Conservation (phyloP, 1,284 basidiomycete species). For the Schizophyllum commune region DNA sequence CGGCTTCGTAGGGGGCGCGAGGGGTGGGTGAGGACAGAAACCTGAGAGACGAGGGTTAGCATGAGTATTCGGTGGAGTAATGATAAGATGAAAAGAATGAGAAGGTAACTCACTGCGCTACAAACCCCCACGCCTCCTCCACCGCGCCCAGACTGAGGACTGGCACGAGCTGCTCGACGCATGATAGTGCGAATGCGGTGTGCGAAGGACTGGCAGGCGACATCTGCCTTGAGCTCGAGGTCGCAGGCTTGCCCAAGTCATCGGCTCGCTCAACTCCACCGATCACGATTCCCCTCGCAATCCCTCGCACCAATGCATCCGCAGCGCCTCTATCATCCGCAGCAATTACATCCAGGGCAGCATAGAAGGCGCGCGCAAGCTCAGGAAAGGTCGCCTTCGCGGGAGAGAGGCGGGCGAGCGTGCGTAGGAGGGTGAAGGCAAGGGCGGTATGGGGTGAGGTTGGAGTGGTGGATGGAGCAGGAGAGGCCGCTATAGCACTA, state of each 20-base stretch:
- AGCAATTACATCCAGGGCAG: constrained; percentile 62
- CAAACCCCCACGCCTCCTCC: constrained; percentile 45
- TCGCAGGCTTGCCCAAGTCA: background rate
- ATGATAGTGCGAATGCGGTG: constrained; percentile 52
- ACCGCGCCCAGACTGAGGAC: constrained; percentile 42
- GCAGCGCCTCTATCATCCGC: constrained; percentile 21
- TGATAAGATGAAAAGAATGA: constrained; percentile 4
- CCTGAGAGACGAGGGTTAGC: constrained; percentile 22
- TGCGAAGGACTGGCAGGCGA: background rate
- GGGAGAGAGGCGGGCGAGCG: constrained; percentile 58
- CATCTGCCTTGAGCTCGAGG: background rate
- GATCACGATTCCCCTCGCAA: background rate
- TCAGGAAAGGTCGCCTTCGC: constrained; percentile 52
- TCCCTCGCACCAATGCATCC: background rate
- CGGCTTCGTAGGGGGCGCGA: constrained; percentile 65
- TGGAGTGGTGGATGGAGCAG: background rate
- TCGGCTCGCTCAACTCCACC: too few relatives aligned
- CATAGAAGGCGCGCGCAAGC: constrained; percentile 62
- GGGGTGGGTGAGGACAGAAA: constrained; percentile 47
- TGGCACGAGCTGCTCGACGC: constrained; percentile 63
- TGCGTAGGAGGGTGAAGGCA: constrained; percentile 41
- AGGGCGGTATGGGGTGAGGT: constrained; percentile 31
- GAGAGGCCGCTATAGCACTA: background rate
- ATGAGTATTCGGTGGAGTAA: background rate
- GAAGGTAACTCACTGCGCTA: constrained; percentile 44